Percentiles rank a stretch among this genome's conserved stretches.
Conservation (phyloP, 2,329 filamentous ascomycete species). For the Atkinsonella texensis region DNA sequence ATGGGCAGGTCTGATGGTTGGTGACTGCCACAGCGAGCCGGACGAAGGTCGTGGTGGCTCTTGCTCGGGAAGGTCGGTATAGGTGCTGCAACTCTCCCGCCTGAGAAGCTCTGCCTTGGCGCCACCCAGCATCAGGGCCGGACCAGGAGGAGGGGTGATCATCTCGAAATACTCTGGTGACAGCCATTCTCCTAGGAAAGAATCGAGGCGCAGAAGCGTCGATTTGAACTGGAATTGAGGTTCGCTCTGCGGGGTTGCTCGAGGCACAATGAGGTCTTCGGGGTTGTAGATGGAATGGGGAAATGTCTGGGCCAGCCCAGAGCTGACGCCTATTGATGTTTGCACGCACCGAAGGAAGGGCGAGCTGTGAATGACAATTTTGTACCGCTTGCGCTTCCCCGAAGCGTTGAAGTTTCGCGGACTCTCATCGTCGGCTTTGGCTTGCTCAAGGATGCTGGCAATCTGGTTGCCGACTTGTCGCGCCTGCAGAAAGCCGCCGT, state of each 20-base stretch:
- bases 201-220: slow-evolving; percentile 67
- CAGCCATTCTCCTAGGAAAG: slow-evolving; percentile 92
- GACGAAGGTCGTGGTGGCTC: slow-evolving; percentile 12
- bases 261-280: slow-evolving; percentile 23
- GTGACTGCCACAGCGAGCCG: slow-evolving; percentile 23
- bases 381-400: slow-evolving; percentile 48
- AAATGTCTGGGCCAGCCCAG: slow-evolving; percentile 58
- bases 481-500: slow-evolving; percentile 85
- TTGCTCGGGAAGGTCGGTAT: slow-evolving; percentile 19
- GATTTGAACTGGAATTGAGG: slow-evolving; percentile 32
- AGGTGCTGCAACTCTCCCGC: slow-evolving; percentile 53
- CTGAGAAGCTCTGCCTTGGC: slow-evolving; percentile 81
- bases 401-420: slow-evolving; percentile 11
- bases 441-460: slow-evolving; percentile 52
- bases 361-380: slow-evolving; percentile 82
- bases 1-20: slow-evolving; percentile 14
- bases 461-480: slow-evolving; percentile 74
- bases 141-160: slow-evolving; percentile 79
- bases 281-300: slow-evolving; percentile 21
- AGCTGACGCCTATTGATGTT: slow-evolving; percentile 77
- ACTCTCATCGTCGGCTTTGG: slow-evolving; percentile 31
- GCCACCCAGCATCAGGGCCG: slow-evolving; percentile 73
- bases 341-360: slow-evolving; percentile 89
- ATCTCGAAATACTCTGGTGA: slow-evolving; percentile 86
- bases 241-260: slow-evolving; percentile 14